phyloP scores from a whole-genome alignment of 352 stramenopile genomes.

The Globisporangium paddicum region DNA sequence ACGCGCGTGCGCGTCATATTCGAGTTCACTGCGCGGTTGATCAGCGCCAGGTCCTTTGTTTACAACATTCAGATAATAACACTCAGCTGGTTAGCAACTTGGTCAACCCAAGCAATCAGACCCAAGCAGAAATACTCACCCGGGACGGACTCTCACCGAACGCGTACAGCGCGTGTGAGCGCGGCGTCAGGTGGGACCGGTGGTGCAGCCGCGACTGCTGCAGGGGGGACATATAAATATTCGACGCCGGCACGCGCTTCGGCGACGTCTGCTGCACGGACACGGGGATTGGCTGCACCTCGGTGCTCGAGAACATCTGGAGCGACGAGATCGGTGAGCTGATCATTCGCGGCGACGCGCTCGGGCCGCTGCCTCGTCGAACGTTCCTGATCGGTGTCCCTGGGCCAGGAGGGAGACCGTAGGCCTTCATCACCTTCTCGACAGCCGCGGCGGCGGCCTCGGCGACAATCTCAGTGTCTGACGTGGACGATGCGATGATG shows the following conservation, averaged over 20 bases:
- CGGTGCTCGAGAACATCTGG: slow-evolving; percentile 60
- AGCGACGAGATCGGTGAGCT: slow-evolving; percentile 40
- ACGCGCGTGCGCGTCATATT: slow-evolving; percentile 16
- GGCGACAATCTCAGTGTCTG: slow-evolving; percentile 77
- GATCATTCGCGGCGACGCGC: slow-evolving; percentile 33
- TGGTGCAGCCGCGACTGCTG: slow-evolving; percentile 73
- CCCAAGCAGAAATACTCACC: slow-evolving; percentile 32
- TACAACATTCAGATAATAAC: not conserved
- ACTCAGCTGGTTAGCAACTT: not conserved
- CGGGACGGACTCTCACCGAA: slow-evolving; percentile 82
- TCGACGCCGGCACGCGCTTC: slow-evolving; percentile 72
- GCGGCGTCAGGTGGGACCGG: slow-evolving; percentile 63
- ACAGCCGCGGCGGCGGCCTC: slow-evolving; percentile 66
- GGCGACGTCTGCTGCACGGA: slow-evolving; percentile 75
- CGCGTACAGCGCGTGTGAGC: slow-evolving; percentile 78
- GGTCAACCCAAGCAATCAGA: not conserved
- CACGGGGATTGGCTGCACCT: slow-evolving; percentile 76
- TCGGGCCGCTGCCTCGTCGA: slow-evolving; percentile 9
- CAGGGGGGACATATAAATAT: slow-evolving; percentile 84
- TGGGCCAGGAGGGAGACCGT: slow-evolving; percentile 18
- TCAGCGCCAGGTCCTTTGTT: slow-evolving; percentile 59
- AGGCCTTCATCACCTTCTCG: slow-evolving; percentile 55
- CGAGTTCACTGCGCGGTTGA: slow-evolving; percentile 72
- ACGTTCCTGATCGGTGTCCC: slow-evolving; percentile 38
- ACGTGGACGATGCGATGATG: slow-evolving; percentile 46